These are phyloP conservation scores for Hyphodiscus hymeniophilus DNA, from an alignment of 495 filamentous ascomycete genomes.

Conservation along the genomic window DNA sequence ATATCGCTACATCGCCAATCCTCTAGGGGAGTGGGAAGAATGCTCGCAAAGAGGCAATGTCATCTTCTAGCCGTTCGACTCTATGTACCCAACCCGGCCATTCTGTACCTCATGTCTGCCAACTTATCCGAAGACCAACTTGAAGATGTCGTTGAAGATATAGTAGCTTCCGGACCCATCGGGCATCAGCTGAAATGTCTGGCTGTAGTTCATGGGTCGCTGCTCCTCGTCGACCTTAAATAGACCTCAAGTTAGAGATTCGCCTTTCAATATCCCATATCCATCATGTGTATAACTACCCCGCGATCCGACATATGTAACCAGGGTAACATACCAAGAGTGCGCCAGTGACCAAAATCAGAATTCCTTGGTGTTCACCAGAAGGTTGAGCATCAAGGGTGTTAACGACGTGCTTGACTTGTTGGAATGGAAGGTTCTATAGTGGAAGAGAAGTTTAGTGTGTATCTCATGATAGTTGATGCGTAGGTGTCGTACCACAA, in stretches of 20 bases:
- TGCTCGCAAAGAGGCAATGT: constrained; percentile 15
- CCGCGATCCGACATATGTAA: not conserved
- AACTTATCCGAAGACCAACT: constrained; percentile 55
- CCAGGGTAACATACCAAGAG: constrained; percentile 53
- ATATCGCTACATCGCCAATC: constrained; percentile 5
- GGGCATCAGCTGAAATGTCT: constrained; percentile 73
- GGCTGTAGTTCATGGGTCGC: constrained; percentile 75
- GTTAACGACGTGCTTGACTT: constrained; percentile 60
- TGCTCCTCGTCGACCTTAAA: constrained; percentile 72
- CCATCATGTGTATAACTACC: no score
- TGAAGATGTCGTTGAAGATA: constrained; percentile 90
- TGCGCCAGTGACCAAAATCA: constrained; percentile 79
- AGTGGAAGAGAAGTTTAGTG: constrained; percentile 4
- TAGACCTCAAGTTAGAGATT: not conserved
- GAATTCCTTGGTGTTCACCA: constrained; percentile 49
- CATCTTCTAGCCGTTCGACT: not conserved
- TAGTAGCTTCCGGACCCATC: constrained; percentile 65
- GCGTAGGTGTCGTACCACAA: constrained; percentile 46
- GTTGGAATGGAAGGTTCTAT: constrained; percentile 70
- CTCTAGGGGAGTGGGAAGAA: constrained; percentile 19
- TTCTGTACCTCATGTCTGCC: not conserved
- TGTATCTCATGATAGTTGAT: not conserved
- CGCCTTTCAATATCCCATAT: no score
- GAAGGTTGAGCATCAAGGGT: constrained; percentile 74
- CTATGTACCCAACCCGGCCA: constrained; percentile 11